Evolutionary conservation across 2,329 filamentous ascomycete species (phyloP).

Genomic region (Capronia epimyces): DNA sequence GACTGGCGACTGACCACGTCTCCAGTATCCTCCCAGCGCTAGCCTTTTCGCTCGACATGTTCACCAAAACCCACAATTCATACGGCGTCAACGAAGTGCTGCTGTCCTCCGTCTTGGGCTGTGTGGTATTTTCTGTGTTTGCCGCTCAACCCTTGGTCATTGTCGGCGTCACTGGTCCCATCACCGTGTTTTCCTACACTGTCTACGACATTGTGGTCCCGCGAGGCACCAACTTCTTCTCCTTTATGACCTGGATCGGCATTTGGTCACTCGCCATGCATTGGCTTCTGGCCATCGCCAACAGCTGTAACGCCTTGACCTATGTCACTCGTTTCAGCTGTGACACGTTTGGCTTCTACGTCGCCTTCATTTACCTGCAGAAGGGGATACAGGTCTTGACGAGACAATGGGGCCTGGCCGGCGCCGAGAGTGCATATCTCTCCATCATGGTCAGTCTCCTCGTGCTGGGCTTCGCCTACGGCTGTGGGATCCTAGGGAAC

Average conservation of each 20-base stretch:
- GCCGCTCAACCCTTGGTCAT: conserved; percentile 83
- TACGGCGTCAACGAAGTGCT: conserved; percentile 90
- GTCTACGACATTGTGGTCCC: conserved; percentile 82
- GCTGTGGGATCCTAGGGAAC: conserved; percentile 65
- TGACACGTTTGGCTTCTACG: conserved; percentile 91
- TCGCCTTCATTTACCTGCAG: conserved; percentile 85
- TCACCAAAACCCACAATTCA: conserved; percentile 74
- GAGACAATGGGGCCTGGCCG: conserved; percentile 59
- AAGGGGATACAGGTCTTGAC: conserved; percentile 84
- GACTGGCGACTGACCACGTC: not conserved
- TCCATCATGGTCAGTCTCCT: conserved; percentile 71
- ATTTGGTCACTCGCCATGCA: conserved; percentile 82
- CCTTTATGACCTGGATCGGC: conserved; percentile 89
- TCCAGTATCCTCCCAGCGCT: conserved; percentile 75
- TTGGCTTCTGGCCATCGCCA: conserved; percentile 75
- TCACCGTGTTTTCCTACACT: conserved; percentile 91
- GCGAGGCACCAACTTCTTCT: conserved; percentile 72
- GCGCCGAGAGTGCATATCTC: conserved; percentile 64
- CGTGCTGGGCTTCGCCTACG: conserved; percentile 70
- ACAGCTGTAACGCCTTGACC: conserved; percentile 80
- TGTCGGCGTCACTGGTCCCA: conserved; percentile 84
- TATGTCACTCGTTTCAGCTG: conserved; percentile 89
- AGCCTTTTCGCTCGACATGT: conserved; percentile 90
- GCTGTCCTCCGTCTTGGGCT: conserved; percentile 75
- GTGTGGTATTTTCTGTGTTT: conserved; percentile 72